Conservation (phyloP, 768 basidiomycete species). For the Guyanaporus albipodus region DNA sequence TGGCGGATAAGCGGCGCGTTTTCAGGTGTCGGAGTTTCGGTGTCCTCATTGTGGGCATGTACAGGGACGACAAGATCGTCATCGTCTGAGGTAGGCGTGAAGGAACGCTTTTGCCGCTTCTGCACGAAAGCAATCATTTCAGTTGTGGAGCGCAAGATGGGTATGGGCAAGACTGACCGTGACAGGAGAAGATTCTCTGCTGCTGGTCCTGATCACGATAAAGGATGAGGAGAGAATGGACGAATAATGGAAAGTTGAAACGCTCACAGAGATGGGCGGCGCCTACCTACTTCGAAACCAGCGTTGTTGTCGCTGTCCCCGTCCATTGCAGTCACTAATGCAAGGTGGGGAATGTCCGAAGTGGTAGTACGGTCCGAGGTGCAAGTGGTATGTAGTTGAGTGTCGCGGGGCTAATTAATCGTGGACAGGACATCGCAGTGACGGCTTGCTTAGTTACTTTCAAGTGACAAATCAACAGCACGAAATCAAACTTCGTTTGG, state of each 20-base stretch:
- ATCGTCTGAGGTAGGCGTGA: constrained; percentile 53
- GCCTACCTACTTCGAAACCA: constrained; percentile 28
- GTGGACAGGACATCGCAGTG: no score
- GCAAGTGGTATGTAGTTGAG: neutral
- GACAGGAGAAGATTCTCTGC: constrained; percentile 52
- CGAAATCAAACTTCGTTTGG: no score
- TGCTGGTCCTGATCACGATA: constrained; percentile 47
- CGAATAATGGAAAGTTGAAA: neutral
- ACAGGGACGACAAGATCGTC: constrained; percentile 39
- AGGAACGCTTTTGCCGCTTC: constrained; percentile 43
- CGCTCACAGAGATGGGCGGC: constrained; percentile 38
- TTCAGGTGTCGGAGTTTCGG: constrained; percentile 45
- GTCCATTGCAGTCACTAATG: constrained; percentile 2
- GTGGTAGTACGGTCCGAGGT: neutral
- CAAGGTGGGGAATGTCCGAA: no score
- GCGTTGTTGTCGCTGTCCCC: constrained; percentile 25
- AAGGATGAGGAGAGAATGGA: constrained; percentile 2
- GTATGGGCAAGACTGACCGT: constrained; percentile 35
- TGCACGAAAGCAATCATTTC: constrained; percentile 19
- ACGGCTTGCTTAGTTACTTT: no score
- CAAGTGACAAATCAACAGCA: no score
- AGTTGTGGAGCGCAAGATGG: neutral
- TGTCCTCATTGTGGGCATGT: constrained; percentile 35
- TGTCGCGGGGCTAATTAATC: neutral
- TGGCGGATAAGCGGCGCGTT: constrained; percentile 52